Base-by-base conservation (phyloP, 306 rosid species). In the Cicer chorassanicum region DNA sequence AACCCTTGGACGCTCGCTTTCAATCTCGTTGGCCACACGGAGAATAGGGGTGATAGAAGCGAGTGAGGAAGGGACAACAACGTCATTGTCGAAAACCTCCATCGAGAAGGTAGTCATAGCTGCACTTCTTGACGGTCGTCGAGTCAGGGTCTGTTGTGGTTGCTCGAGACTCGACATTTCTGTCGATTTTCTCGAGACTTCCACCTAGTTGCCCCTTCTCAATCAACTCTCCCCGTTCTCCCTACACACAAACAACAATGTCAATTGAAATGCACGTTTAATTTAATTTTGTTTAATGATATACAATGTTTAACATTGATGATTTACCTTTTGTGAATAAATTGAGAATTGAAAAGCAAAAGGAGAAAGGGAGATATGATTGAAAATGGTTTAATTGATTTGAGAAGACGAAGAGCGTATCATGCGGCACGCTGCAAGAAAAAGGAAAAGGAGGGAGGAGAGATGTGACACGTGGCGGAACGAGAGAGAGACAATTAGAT, bases 81-180 rank as follows among this genome's bases (percentile, higher is more conserved):
- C 98, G 8, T 89, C 97, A 77, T 88, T 86, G 84, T 93, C 98
- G 65, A 93, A 93, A 15, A 91, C 98, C 87, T 93, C 98, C 46
- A 89, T 88, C 6, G 98, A 91, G 79, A 93, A 88, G 13, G 88
- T 86, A 4, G 98, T 91, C 68, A 85, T 84, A 54, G 94, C 96
- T 7, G 97, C 94, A 62, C 96, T 89, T 19, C 97, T 86, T 10
- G 97, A 89, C 7, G 94, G 96, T 80, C 94, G 85, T 72, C 98
- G 83, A 21, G 85, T 78, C 44, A 93, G 92, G 51, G 86, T 72
- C 29, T 70, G 86, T 0, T 88, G 85, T 16, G 83, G 83, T 14
- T 82, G 40, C 74, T 89, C 96, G 50, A 56, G 79, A 78, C 56
- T 84, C 79, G 92, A 82, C 98, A 93, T 91, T 68, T 57, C 78